These are phyloP conservation scores for Cadophora malorum DNA, from an alignment of 2,329 filamentous ascomycete genomes.

Conservation along the genomic window DNA sequence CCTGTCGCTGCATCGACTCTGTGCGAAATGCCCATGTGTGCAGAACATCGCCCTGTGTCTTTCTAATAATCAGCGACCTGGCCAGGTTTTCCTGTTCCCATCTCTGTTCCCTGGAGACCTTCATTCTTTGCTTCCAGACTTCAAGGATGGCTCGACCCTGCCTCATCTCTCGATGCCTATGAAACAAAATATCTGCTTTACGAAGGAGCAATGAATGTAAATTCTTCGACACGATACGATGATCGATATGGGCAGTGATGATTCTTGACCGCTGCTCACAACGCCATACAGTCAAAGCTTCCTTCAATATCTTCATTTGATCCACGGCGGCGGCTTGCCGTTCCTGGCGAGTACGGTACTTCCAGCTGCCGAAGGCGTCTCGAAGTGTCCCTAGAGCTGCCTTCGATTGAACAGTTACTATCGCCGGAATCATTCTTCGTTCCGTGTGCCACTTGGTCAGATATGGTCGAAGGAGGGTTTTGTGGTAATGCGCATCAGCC, in stretches of 20 bases:
- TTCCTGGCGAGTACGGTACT: slow-evolving; percentile 50
- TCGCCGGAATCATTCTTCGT: slow-evolving; percentile 39
- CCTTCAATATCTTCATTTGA: slow-evolving; percentile 58
- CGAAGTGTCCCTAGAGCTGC: slow-evolving; percentile 53
- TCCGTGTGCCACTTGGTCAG: slow-evolving; percentile 41
- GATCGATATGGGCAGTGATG: slow-evolving; percentile 58
- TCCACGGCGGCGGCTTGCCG: slow-evolving; percentile 57
- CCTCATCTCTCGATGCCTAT: neutral
- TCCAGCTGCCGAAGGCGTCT: slow-evolving; percentile 57
- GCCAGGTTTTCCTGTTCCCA: slow-evolving; percentile 39
- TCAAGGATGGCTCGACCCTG: slow-evolving; percentile 44
- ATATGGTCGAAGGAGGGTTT: slow-evolving; percentile 26
- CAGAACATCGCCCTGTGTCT: slow-evolving; percentile 36
- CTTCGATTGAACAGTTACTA: slow-evolving; percentile 50
- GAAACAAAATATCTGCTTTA: slow-evolving; percentile 46
- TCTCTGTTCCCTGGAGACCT: slow-evolving; percentile 40
- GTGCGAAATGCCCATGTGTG: slow-evolving; percentile 38
- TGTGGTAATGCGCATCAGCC: slow-evolving; percentile 30
- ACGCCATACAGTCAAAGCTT: slow-evolving; percentile 67
- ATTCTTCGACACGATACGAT: slow-evolving; percentile 59
- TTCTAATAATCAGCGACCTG: slow-evolving; percentile 35
- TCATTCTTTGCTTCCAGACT: slow-evolving; percentile 49
- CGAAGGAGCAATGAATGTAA: slow-evolving; percentile 57
- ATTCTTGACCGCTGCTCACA: slow-evolving; percentile 61
- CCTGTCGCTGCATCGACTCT: slow-evolving; percentile 31